These are phyloP conservation scores for Hawksworthiomyces lignivorus DNA, from an alignment of 2,329 filamentous ascomycete genomes.

Conservation along the genomic window DNA sequence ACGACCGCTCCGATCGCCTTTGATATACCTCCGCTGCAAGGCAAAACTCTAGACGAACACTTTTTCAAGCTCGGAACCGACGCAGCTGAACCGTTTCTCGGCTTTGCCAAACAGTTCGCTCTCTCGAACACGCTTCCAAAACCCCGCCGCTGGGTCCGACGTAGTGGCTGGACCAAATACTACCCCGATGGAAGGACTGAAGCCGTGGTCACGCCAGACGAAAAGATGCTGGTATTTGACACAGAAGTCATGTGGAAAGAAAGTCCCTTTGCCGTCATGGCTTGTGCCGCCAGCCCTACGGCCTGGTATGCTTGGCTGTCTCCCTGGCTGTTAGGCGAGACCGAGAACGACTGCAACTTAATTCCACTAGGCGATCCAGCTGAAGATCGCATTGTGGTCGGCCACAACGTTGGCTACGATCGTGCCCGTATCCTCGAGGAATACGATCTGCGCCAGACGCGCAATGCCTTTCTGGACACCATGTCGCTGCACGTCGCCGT, in stretches of 20 bases:
- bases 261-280: constrained; percentile 90
- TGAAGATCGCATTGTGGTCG: constrained; percentile 70
- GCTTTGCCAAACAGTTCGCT: constrained; percentile 67
- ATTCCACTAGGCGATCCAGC: constrained; percentile 77
- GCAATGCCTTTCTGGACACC: constrained; percentile 86
- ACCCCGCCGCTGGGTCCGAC: constrained; percentile 64
- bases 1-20: constrained; percentile 70
- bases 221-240: constrained; percentile 82
- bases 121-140: constrained; percentile 49
- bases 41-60: constrained; percentile 81
- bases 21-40: constrained; percentile 72
- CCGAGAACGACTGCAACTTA: constrained; percentile 67
- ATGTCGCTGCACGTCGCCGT: constrained; percentile 98
- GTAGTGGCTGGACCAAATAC: constrained; percentile 95
- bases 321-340: constrained; percentile 85
- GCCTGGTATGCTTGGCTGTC: constrained; percentile 98
- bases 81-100: constrained; percentile 76
- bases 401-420: constrained; percentile 95
- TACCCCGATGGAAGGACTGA: constrained; percentile 63
- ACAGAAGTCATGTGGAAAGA: constrained; percentile 96
- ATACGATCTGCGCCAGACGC: constrained; percentile 74
- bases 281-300: constrained; percentile 80
- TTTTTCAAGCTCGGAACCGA: constrained; percentile 84
- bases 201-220: constrained; percentile 66
- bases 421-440: constrained; percentile 82